Percentiles rank a stretch among this genome's conserved stretches.
phyloP scores from a whole-genome alignment of 345 rosid genomes.

The Aquilaria yunnanensis region DNA sequence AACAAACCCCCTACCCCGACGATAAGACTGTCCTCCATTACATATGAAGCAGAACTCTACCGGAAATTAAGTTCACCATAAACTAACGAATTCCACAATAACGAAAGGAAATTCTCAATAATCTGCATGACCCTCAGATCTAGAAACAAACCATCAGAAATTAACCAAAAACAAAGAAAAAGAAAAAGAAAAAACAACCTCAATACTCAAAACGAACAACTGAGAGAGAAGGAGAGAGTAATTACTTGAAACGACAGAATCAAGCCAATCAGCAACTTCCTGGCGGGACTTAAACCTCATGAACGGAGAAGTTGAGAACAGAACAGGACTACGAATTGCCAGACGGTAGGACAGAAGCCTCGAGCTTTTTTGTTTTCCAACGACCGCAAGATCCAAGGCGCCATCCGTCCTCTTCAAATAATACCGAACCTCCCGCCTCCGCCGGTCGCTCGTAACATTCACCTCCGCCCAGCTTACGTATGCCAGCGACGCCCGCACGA shows the following conservation, averaged over 20 bases:
- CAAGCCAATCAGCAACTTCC: constrained; percentile 62
- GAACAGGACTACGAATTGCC: constrained; percentile 30
- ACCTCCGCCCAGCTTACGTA: constrained; percentile 78
- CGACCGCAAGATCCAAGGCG: constrained; percentile 52
- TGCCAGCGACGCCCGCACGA: constrained; percentile 17
- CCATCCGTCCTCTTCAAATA: constrained; percentile 58
- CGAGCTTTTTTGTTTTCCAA: constrained; percentile 55
- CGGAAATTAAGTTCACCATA: no score
- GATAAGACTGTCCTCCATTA: no score
- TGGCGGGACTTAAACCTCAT: constrained; percentile 42
- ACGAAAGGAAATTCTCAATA: no score
- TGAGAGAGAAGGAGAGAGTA: background rate
- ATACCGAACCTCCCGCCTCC: constrained; percentile 56
- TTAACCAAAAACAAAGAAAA: background rate
- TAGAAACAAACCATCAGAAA: background rate
- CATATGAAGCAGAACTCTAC: no score
- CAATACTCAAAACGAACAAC: background rate
- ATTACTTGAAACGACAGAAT: constrained; percentile 63
- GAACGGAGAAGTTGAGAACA: constrained; percentile 14
- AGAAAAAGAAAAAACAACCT: background rate
- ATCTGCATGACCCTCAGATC: constrained; percentile 9
- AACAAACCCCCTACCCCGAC: no score
- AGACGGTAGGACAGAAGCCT: constrained; percentile 48
- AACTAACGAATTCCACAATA: no score
- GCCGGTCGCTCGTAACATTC: constrained; percentile 37